phyloP scores from a whole-genome alignment of 2,329 filamentous ascomycete genomes.

The Davidsoniella eucalypti region DNA sequence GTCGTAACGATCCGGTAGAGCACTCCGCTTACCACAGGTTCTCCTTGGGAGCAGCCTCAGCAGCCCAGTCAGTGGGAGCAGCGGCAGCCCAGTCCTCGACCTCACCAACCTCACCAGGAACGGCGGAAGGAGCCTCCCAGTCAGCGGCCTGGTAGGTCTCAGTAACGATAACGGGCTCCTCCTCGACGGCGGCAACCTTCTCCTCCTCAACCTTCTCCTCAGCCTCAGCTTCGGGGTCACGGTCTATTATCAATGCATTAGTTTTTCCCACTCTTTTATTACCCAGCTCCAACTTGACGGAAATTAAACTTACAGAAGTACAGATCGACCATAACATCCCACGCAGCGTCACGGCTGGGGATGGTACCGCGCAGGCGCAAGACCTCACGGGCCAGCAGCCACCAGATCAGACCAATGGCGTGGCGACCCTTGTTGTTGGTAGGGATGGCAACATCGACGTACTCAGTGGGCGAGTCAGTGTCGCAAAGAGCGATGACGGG shows the following conservation, averaged over 20 bases:
- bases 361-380: slow-evolving; percentile 96
- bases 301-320: slow-evolving; percentile 67
- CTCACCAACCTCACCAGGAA: slow-evolving; percentile 29
- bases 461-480: slow-evolving; percentile 98
- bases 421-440: slow-evolving; percentile 99
- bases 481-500: slow-evolving; percentile 98
- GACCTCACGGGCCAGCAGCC: slow-evolving; percentile 98
- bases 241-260: slow-evolving; percentile 37
- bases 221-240: slow-evolving; percentile 97
- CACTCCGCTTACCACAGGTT: slow-evolving; percentile 31
- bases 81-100: slow-evolving; percentile 47
- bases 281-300: not conserved
- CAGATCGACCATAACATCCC: slow-evolving; percentile 98
- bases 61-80: slow-evolving; percentile 56
- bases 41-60: slow-evolving; percentile 37
- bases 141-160: slow-evolving; percentile 66
- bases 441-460: slow-evolving; percentile 98
- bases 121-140: slow-evolving; percentile 68
- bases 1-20: slow-evolving; percentile 12
- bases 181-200: slow-evolving; percentile 81
- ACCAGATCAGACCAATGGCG: slow-evolving; percentile 97
- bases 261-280: not conserved
- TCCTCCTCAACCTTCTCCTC: slow-evolving; percentile 94
- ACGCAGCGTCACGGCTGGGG: slow-evolving; percentile 86
- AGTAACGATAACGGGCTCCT: slow-evolving; percentile 52